phyloP scores from a whole-genome alignment of 106 monocot species.

The Acorus gramineus region DNA sequence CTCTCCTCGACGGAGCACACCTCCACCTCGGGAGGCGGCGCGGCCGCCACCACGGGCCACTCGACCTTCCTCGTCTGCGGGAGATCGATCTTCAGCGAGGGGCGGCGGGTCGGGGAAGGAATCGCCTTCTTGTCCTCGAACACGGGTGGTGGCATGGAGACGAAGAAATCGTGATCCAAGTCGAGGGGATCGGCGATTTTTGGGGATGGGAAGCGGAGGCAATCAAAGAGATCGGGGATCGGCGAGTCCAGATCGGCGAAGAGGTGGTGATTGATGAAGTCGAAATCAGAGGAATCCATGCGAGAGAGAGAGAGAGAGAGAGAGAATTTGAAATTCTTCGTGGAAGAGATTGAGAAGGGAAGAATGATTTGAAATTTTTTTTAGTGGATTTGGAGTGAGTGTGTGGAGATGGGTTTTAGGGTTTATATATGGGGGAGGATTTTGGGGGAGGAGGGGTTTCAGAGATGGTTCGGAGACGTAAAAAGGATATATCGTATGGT shows the following conservation, averaged over 20 bases:
- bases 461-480: too few species aligned
- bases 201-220: too few species aligned
- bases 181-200: too few species aligned
- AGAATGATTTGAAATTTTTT: neutral
- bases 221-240: neutral
- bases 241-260: neutral
- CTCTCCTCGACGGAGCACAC: too few species aligned
- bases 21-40: too few species aligned
- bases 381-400: neutral
- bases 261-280: conserved; percentile 1
- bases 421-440: neutral
- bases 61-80: neutral
- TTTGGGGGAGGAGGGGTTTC: neutral
- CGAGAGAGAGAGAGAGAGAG: conserved; percentile 5
- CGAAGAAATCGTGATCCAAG: too few species aligned
- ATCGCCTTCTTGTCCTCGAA: too few species aligned
- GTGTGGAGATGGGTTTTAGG: neutral
- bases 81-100: too few species aligned
- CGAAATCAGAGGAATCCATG: neutral
- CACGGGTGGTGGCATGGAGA: too few species aligned
- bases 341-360: neutral
- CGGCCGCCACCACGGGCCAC: neutral
- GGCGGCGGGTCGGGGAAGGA: too few species aligned
- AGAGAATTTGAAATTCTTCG: neutral
- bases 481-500: too few species aligned